These are phyloP conservation scores for Microbotryum violaceum DNA, from an alignment of 1,284 basidiomycete genomes.

Conservation along the genomic window DNA sequence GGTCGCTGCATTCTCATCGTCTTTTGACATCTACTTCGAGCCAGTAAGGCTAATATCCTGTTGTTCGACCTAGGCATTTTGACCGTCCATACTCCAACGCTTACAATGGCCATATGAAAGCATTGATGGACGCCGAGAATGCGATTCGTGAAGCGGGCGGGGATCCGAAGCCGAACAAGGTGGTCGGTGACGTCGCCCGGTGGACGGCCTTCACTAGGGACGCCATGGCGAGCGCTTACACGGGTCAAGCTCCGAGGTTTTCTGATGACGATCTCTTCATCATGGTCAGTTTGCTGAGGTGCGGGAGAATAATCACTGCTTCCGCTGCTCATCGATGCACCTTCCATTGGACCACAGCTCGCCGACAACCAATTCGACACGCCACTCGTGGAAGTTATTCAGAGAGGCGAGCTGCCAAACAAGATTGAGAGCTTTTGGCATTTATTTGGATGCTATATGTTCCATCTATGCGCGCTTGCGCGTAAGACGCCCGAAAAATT, in stretches of 20 bases:
- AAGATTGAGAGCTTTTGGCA: not conserved
- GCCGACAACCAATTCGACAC: not conserved
- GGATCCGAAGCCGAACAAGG: no score
- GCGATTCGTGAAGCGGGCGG: no score
- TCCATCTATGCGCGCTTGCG: not conserved
- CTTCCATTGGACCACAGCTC: not conserved
- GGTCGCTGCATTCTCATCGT: no score
- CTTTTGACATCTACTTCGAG: no score
- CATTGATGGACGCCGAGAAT: no score
- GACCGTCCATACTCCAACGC: no score
- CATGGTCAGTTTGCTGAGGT: constrained; percentile 3
- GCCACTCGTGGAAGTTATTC: no score
- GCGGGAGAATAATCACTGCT: not conserved
- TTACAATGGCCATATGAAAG: no score
- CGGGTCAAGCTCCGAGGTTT: not conserved
- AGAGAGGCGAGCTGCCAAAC: no score
- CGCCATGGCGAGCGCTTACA: not conserved
- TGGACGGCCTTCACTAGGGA: not conserved
- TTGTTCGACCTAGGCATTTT: no score
- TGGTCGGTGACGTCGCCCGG: no score
- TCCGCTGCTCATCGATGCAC: not conserved
- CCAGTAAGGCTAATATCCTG: no score
- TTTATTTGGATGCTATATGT: not conserved
- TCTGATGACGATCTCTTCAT: constrained; percentile 7
- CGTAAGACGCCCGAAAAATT: not conserved